Conservation (phyloP, 2,329 filamentous ascomycete genomes). For the Colletotrichum lini region DNA sequence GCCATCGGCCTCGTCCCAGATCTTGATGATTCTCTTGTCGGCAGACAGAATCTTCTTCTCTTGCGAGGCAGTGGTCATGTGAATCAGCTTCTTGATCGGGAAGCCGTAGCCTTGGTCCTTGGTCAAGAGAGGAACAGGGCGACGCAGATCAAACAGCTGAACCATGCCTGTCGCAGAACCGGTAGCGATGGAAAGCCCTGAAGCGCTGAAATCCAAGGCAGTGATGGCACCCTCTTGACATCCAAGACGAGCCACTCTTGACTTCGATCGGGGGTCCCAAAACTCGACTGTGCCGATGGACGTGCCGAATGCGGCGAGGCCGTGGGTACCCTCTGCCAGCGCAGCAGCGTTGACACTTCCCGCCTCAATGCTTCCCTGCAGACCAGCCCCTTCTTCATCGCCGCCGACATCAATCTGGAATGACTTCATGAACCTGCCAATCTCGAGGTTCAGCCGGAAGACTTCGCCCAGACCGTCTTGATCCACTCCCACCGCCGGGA, state of each 20-base stretch:
- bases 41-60: slow-evolving; percentile 91
- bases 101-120: slow-evolving; percentile 98
- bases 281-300: slow-evolving; percentile 96
- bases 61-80: slow-evolving; percentile 79
- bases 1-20: slow-evolving; percentile 89
- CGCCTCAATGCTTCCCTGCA: slow-evolving; percentile 89
- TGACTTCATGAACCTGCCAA: slow-evolving; percentile 93
- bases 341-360: slow-evolving; percentile 90
- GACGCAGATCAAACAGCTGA: slow-evolving; percentile 92
- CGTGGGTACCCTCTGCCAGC: slow-evolving; percentile 90
- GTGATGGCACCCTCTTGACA: slow-evolving; percentile 82
- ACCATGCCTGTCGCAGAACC: slow-evolving; percentile 91
- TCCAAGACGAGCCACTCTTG: slow-evolving; percentile 82
- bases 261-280: slow-evolving; percentile 91
- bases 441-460: slow-evolving; percentile 91
- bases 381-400: slow-evolving; percentile 79
- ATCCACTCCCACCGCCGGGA: slow-evolving; percentile 91
- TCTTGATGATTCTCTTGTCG: slow-evolving; percentile 96
- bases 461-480: slow-evolving; percentile 90
- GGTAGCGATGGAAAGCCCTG: slow-evolving; percentile 86
- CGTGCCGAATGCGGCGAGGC: slow-evolving; percentile 92
- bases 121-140: slow-evolving; percentile 85
- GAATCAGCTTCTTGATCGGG: slow-evolving; percentile 86
- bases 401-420: slow-evolving; percentile 93
- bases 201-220: slow-evolving; percentile 86